These are phyloP conservation scores for Chlamydomonas incerta DNA, from an alignment of 139 green algal genomes.

Conservation along the genomic window DNA sequence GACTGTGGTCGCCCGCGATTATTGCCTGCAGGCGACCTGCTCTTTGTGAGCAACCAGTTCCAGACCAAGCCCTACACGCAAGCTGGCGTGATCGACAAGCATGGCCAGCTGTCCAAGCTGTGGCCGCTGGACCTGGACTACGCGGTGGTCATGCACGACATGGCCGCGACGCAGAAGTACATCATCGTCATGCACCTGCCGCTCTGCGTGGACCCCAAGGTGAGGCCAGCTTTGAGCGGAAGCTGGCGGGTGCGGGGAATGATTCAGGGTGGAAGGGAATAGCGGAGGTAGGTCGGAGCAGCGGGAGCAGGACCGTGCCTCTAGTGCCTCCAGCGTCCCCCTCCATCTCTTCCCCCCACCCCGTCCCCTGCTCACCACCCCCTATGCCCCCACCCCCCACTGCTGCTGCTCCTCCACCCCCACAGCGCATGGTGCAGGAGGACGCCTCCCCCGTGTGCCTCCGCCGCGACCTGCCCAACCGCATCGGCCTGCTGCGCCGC, in stretches of 20 bases:
- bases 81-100: slow-evolving; percentile 45
- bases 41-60: slow-evolving; percentile 66
- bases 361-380: not conserved
- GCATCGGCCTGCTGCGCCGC: slow-evolving; percentile 73
- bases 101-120: slow-evolving; percentile 44
- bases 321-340: too few relatives aligned
- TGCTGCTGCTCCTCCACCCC: too few relatives aligned
- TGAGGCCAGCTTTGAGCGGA: too few relatives aligned
- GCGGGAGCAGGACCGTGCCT: too few relatives aligned
- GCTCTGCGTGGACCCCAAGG: slow-evolving; percentile 73
- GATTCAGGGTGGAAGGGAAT: too few relatives aligned
- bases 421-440: slow-evolving; percentile 73
- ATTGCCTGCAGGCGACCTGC: slow-evolving; percentile 41
- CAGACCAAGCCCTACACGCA: slow-evolving; percentile 48
- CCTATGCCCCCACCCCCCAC: not conserved
- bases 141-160: slow-evolving; percentile 86
- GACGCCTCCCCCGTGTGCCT: slow-evolving; percentile 70
- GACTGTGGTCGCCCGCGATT: too few relatives aligned
- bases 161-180: slow-evolving; percentile 78
- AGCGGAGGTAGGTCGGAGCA: too few relatives aligned
- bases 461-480: slow-evolving; percentile 38
- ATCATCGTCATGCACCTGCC: slow-evolving; percentile 81
- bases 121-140: not conserved
- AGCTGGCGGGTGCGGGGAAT: too few relatives aligned
- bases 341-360: too few relatives aligned